Percentiles rank a stretch among this genome's conserved stretches.
These are phyloP conservation scores for Paramyrothecium sp. DNA, from an alignment of 2,329 filamentous ascomycete genomes.

Conservation along the genomic window DNA sequence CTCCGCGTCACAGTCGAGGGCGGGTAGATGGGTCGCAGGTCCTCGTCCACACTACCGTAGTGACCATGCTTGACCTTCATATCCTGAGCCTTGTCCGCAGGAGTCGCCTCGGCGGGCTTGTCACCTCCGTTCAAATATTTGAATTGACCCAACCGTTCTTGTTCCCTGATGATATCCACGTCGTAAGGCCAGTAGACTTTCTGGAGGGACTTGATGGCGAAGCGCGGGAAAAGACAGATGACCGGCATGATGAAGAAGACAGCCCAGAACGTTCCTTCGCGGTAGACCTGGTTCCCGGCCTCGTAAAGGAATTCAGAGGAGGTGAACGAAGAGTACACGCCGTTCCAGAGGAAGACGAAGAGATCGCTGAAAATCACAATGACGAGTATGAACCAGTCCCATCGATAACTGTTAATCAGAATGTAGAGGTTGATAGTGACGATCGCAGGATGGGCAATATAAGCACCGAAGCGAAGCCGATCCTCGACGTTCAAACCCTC, in stretches of 20 bases:
- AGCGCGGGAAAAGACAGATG: slow-evolving; percentile 83
- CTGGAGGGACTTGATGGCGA: slow-evolving; percentile 81
- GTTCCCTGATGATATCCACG: slow-evolving; percentile 93
- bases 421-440: slow-evolving; percentile 93
- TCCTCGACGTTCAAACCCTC: slow-evolving; percentile 77
- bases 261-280: slow-evolving; percentile 83
- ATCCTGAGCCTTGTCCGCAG: slow-evolving; percentile 33
- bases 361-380: slow-evolving; percentile 80
- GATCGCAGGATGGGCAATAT: slow-evolving; percentile 80
- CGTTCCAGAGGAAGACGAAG: slow-evolving; percentile 94
- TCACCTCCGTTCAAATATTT: slow-evolving; percentile 56
- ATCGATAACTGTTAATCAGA: slow-evolving; percentile 92
- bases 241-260: slow-evolving; percentile 75
- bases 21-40: slow-evolving; percentile 88
- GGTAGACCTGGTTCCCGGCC: slow-evolving; percentile 76
- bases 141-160: slow-evolving; percentile 81
- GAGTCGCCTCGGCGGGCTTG: slow-evolving; percentile 34
- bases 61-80: slow-evolving; percentile 56
- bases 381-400: slow-evolving; percentile 94
- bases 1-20: slow-evolving; percentile 80
- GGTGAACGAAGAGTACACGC: slow-evolving; percentile 66
- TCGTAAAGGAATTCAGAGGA: slow-evolving; percentile 65
- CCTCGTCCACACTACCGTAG: slow-evolving; percentile 74
- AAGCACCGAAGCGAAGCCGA: slow-evolving; percentile 80
- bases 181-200: slow-evolving; percentile 94